Base-by-base conservation (phyloP, 2,329 filamentous ascomycete genomes). In the Neocucurbitaria cava region DNA sequence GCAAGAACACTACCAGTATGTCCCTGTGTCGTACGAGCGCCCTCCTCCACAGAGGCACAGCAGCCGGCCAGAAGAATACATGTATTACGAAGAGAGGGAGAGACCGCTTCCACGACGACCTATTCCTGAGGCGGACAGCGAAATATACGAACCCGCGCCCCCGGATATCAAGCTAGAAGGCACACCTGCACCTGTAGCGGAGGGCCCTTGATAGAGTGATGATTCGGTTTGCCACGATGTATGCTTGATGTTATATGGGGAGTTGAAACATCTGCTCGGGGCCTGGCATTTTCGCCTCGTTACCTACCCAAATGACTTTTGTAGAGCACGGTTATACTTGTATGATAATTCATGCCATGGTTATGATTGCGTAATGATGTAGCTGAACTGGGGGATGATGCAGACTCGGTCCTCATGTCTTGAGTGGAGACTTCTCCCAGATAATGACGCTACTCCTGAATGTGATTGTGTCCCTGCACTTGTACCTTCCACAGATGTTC, bases 51-150 rank as follows among this genome's bases (percentile, higher is more conserved):
- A 67, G 28, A 53, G 67, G 20, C 65, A 69, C 53, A 65, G 66
- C 18, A 65, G 61, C 45, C 63, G 61, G 1, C 52, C 64, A 17
- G 62, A 66, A 21, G 60, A 66, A 47, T 71, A 71, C 41, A 58
- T 72, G 24, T 73, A 73, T 35, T 71, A 73, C 28, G 71, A 74
- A 18, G 72, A 71, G 23, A 65, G 68, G 43, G 69, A 71, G 35
- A 58, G 63, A 36, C 58, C 57, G 26, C 57, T 59, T 26, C 52
- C 58, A 15, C 58, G 64, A 23, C 59, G 62, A 30, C 62, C 66
- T 31, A 55, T 28, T 11, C 42, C 45, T 7, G 61, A 61, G 17
- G 62, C 56, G 49, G 70, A 71, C 31, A 47, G 56, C 3, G 69
- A 72, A 30, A 49, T 62, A 24, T 68, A 68, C 46, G 68, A 72